Evolutionary conservation across 73 alveolate genomes (phyloP).

Genomic region (Paramecium sexaurelia): DNA sequence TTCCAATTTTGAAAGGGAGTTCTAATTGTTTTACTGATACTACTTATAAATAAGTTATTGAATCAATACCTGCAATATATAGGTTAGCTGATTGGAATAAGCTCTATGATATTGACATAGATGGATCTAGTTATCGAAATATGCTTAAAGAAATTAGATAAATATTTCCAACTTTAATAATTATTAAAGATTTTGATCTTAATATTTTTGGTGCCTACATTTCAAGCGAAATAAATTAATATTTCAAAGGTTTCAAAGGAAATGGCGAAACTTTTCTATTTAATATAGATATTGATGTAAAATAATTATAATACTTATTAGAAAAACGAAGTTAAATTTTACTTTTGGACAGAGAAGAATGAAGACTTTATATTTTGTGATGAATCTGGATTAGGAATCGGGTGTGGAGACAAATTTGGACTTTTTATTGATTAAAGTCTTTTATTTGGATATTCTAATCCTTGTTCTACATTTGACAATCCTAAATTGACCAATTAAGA

Average conservation of each 20-base stretch:
- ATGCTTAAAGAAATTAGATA: conserved; percentile 1
- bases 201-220: conserved; percentile 12
- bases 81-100: conserved; percentile 32
- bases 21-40: conserved; percentile 52
- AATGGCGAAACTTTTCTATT: conserved; percentile 40
- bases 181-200: neutral
- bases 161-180: neutral
- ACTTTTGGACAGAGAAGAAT: conserved; percentile 36
- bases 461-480: conserved; percentile 40
- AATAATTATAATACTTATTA: neutral
- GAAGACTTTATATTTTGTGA: conserved; percentile 27
- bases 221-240: neutral
- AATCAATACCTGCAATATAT: conserved; percentile 15
- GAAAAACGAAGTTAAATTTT: neutral
- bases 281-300: neutral
- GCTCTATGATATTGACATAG: neutral
- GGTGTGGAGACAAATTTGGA: conserved; percentile 64
- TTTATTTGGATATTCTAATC: conserved; percentile 10
- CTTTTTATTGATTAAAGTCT: conserved; percentile 7
- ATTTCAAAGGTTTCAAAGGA: neutral
- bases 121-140: conserved; percentile 30
- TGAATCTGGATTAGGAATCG: conserved; percentile 1
- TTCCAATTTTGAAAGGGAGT: neutral
- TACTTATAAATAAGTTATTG: conserved; percentile 9
- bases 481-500: conserved; percentile 20